Conservation (phyloP, 441 rosid genomes). For the Pelargonium cotyledonis region DNA sequence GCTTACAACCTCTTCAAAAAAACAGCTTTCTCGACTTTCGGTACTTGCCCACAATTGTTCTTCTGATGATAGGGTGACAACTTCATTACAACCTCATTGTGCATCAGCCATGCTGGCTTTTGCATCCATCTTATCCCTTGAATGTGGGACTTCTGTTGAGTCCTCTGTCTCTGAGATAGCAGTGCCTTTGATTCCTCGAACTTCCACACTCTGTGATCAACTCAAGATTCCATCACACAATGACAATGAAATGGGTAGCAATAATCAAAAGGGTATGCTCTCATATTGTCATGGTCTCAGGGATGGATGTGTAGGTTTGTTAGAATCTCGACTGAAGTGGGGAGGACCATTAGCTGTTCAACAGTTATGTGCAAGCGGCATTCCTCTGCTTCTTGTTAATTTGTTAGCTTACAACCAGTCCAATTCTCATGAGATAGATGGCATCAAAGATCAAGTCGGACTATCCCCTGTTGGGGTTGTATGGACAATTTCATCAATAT, state of each 20-base stretch:
- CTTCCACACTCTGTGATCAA: conserved; percentile 68
- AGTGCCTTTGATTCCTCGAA: conserved; percentile 84
- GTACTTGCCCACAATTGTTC: conserved; percentile 64
- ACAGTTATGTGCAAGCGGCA: conserved; percentile 79
- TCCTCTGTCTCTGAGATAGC: conserved; percentile 72
- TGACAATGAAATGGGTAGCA: conserved; percentile 35
- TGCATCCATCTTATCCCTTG: conserved; percentile 91
- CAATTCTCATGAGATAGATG: conserved; percentile 35
- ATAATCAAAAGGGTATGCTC: conserved; percentile 30
- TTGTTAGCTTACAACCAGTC: conserved; percentile 46
- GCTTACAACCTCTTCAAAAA: conserved; percentile 80
- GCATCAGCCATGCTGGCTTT: conserved; percentile 93
- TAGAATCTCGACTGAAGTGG: conserved; percentile 78
- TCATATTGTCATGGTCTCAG: conserved; percentile 86
- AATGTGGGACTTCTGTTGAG: conserved; percentile 64
- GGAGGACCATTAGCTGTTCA: conserved; percentile 85
- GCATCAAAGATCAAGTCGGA: conserved; percentile 38
- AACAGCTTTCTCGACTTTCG: conserved; percentile 76
- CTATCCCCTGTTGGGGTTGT: conserved; percentile 83
- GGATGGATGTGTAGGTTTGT: conserved; percentile 92
- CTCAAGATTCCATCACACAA: conserved; percentile 45
- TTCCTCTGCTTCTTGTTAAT: conserved; percentile 69
- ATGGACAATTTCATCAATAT: conserved; percentile 79
- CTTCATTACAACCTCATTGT: conserved; percentile 55
- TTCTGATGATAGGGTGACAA: conserved; percentile 54